These are phyloP conservation scores for Claviceps africana DNA, from an alignment of 2,329 filamentous ascomycete genomes.

Conservation along the genomic window DNA sequence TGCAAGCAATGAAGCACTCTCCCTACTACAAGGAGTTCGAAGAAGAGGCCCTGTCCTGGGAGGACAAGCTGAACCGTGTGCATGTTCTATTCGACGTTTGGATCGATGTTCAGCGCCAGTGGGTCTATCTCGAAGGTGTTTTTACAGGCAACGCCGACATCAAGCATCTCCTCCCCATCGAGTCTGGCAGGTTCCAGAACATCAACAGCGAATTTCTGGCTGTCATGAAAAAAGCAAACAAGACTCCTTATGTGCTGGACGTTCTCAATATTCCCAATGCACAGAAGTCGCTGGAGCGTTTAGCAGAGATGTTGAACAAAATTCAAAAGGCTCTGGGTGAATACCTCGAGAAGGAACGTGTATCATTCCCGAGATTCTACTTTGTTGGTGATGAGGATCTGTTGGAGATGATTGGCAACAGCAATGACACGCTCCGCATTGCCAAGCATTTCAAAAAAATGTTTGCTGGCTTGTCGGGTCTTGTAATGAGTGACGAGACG, in stretches of 20 bases:
- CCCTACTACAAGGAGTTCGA: constrained; percentile 99
- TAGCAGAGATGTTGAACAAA: constrained; percentile 96
- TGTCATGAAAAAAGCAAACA: constrained; percentile 99
- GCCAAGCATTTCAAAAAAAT: constrained; percentile 99
- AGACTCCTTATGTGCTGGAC: constrained; percentile 88
- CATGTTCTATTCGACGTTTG: constrained; percentile 98
- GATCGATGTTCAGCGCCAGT: constrained; percentile 99
- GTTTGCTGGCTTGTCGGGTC: constrained; percentile 89
- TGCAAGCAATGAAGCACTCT: constrained; percentile 97
- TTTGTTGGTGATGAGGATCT: constrained; percentile 98
- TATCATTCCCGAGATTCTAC: constrained; percentile 97
- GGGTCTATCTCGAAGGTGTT: constrained; percentile 97
- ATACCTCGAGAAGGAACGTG: constrained; percentile 93
- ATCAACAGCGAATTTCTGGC: constrained; percentile 98
- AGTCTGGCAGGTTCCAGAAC: constrained; percentile 94
- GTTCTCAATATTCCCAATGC: constrained; percentile 92
- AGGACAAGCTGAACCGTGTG: constrained; percentile 93
- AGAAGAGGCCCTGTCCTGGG: constrained; percentile 91
- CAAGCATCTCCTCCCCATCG: constrained; percentile 90
- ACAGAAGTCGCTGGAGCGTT: constrained; percentile 85
- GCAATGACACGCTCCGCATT: constrained; percentile 89
- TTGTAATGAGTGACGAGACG: constrained; percentile 75
- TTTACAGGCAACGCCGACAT: constrained; percentile 98
- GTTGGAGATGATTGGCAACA: constrained; percentile 98
- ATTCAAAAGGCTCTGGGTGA: constrained; percentile 98